Evolutionary conservation across 305 asterid genomes (phyloP).

Genomic region (Striga hermonthica): DNA sequence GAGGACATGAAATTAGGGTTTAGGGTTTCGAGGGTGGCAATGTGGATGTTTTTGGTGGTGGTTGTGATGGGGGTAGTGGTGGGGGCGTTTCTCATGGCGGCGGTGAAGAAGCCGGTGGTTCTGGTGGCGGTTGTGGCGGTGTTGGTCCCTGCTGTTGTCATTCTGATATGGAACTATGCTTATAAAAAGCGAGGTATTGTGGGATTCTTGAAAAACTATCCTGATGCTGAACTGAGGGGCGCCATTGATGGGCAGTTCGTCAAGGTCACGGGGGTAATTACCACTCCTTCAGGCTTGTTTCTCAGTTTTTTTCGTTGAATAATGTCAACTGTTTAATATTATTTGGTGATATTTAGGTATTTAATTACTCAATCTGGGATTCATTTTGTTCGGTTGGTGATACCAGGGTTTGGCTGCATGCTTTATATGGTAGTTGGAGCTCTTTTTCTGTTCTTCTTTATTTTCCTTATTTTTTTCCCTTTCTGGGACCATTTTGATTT

Average conservation of each 20-base stretch:
- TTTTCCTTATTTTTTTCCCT: background rate
- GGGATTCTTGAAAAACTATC: slow-evolving; percentile 48
- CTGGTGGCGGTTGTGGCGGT: slow-evolving; percentile 58
- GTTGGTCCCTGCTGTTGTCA: slow-evolving; percentile 40
- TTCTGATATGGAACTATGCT: slow-evolving; percentile 60
- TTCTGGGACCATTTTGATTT: slow-evolving; percentile 39
- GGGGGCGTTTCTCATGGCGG: slow-evolving; percentile 75
- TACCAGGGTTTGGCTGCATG: slow-evolving; percentile 1
- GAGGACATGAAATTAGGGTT: slow-evolving; percentile 62
- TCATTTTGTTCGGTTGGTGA: slow-evolving; percentile 6
- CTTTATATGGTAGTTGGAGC: slow-evolving; percentile 23
- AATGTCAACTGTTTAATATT: background rate
- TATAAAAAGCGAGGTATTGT: slow-evolving; percentile 53
- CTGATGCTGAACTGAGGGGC: slow-evolving; percentile 65
- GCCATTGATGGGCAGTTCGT: slow-evolving; percentile 89
- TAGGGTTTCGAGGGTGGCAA: slow-evolving; percentile 73
- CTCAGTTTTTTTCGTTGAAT: background rate
- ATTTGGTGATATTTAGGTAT: slow-evolving; percentile 7
- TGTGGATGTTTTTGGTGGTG: slow-evolving; percentile 75
- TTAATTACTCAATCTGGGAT: slow-evolving; percentile 23
- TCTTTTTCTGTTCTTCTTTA: background rate
- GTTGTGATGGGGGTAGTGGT: slow-evolving; percentile 85
- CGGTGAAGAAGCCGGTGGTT: slow-evolving; percentile 71
- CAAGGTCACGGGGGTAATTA: slow-evolving; percentile 97
- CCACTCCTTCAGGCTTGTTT: slow-evolving; percentile 12